Base-by-base conservation (phyloP, 1,284 basidiomycete genomes). In the Ceratobasidium sp. region DNA sequence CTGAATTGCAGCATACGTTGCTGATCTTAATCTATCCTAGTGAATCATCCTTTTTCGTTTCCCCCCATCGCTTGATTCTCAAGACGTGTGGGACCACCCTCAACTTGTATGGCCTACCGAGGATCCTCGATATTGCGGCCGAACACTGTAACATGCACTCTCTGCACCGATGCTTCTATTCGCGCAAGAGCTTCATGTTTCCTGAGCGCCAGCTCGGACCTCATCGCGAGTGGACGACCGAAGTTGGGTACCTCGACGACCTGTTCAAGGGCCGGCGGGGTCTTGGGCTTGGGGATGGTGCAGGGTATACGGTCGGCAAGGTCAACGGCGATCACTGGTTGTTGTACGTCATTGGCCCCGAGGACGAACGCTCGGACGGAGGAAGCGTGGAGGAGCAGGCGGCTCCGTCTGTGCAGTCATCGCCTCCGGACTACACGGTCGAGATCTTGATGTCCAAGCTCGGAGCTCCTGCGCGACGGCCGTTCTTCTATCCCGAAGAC, bases 261-360 rank as follows among this genome's bases (percentile, higher is more conserved):
- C 90, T 96, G 78, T 98, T 99, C 82, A 88, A 90, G 78, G 81
- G 84, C 43, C 78, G 81, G 19, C 46, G 58, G 14, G 69, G 58
- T 27, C 43, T 62, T 1, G 59, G 65, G 31, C 54, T 68, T 19
- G 75, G 72, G 22, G 39, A 56, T 46, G 96, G 96, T 64, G 89
- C 95, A 3, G 98, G 96, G 1, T 99, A 99, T 85, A 98, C 95
- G 14, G 92, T 99, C 74, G 98, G 98, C 75, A 97, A 96, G 81
- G 94, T 98, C 84, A 99, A 99, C 82, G 95, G 97, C 68, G 96
- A 98, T 83, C 97, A 99, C 84, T 99, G 98, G 98, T 84, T 99
- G 51, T 89, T 99, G 54, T 99, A 98, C 85, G 88, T 98, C 77
- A 95, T 94, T 9, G 85, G 85, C 1, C 91, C 93, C 16, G 81